These are phyloP conservation scores for Dalechampia spathulata DNA, from an alignment of 441 rosid species.

Conservation along the genomic window DNA sequence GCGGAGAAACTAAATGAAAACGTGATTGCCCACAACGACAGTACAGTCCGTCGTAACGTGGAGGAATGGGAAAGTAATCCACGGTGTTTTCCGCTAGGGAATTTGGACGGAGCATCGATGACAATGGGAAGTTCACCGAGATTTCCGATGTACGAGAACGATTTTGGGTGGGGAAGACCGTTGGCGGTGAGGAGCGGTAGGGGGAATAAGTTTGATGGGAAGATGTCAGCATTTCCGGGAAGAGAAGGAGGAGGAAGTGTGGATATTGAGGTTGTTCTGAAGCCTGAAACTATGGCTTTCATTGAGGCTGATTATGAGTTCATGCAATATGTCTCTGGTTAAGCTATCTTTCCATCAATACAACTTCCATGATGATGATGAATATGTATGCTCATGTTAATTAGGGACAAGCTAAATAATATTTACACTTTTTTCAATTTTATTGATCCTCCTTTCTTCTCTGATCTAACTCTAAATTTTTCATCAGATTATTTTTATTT, in stretches of 20 bases:
- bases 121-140: constrained; percentile 97
- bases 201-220: constrained; percentile 90
- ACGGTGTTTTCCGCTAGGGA: constrained; percentile 77
- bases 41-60: constrained; percentile 49
- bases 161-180: constrained; percentile 95
- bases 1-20: constrained; percentile 56
- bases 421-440: no score
- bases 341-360: no score
- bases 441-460: no score
- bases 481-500: no score
- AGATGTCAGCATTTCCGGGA: constrained; percentile 92
- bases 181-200: constrained; percentile 80
- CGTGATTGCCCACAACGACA: constrained; percentile 63
- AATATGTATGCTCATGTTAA: no score
- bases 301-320: constrained; percentile 67
- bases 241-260: constrained; percentile 75
- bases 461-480: no score
- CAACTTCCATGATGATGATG: no score
- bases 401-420: no score
- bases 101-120: constrained; percentile 84
- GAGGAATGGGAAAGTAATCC: constrained; percentile 69
- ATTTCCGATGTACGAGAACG: constrained; percentile 88
- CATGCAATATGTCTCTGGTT: constrained; percentile 77
- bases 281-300: constrained; percentile 62
- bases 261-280: constrained; percentile 81